These are phyloP conservation scores for Trypanosoma cruzi DNA, from an alignment of 208 protist genomes.

Conservation along the genomic window DNA sequence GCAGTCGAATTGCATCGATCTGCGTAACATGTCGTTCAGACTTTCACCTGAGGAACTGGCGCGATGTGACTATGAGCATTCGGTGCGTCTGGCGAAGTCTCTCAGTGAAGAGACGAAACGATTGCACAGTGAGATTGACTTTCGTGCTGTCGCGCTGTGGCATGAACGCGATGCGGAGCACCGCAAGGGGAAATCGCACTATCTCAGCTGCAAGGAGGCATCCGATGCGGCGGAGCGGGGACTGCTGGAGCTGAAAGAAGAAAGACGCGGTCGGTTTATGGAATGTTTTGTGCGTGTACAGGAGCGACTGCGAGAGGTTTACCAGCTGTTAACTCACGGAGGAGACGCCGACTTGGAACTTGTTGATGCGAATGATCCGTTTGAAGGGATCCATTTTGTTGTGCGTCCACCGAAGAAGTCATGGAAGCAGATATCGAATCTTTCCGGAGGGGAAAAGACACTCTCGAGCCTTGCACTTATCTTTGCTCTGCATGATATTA, in stretches of 20 bases:
- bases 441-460: constrained; percentile 99
- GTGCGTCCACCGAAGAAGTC: constrained; percentile 99
- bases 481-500: constrained; percentile 99
- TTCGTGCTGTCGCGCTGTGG: constrained; percentile 97
- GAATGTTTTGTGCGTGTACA: constrained; percentile 97
- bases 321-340: constrained; percentile 99
- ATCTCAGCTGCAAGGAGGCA: constrained; percentile 48
- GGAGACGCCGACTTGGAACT: constrained; percentile 99
- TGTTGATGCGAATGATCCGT: constrained; percentile 98
- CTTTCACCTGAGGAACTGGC: constrained; percentile 75
- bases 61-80: constrained; percentile 78
- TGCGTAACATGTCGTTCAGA: constrained; percentile 58
- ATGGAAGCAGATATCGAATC: constrained; percentile 99
- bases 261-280: constrained; percentile 97
- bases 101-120: constrained; percentile 87
- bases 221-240: constrained; percentile 79
- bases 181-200: constrained; percentile 56
- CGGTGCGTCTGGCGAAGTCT: constrained; percentile 86
- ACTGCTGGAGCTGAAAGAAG: constrained; percentile 73
- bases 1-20: constrained; percentile 26
- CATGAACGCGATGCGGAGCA: constrained; percentile 90
- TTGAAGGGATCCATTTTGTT: constrained; percentile 98
- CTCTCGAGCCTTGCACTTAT: constrained; percentile 98
- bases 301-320: constrained; percentile 99
- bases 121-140: constrained; percentile 90